Evolutionary conservation across 495 filamentous ascomycete genomes (phyloP).

Genomic region (Hypoxylon subgilvum): DNA sequence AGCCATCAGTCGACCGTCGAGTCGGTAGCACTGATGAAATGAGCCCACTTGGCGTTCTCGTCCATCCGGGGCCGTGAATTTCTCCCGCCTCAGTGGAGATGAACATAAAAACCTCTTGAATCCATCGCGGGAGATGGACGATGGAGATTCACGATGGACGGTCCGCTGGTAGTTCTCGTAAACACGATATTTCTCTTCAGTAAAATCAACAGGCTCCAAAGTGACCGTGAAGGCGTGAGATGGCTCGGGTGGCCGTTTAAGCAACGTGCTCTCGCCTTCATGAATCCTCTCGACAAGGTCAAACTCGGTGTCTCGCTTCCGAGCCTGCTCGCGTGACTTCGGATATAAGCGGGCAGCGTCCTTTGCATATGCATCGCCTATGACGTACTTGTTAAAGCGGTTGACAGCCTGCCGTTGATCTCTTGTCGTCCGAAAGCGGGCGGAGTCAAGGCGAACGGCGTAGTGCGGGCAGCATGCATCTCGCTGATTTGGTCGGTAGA

Average conservation of each 20-base stretch:
- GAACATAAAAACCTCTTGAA: slow-evolving; percentile 86
- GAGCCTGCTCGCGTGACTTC: slow-evolving; percentile 79
- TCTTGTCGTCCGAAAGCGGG: slow-evolving; percentile 70
- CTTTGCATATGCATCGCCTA: slow-evolving; percentile 78
- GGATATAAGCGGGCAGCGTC: slow-evolving; percentile 77
- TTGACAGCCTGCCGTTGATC: slow-evolving; percentile 89
- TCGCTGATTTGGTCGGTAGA: slow-evolving; percentile 87
- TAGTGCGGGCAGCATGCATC: slow-evolving; percentile 95
- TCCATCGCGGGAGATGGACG: slow-evolving; percentile 67
- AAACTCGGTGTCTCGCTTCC: slow-evolving; percentile 73
- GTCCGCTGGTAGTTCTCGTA: slow-evolving; percentile 85
- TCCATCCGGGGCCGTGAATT: slow-evolving; percentile 50
- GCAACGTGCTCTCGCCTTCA: slow-evolving; percentile 62
- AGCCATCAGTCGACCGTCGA: slow-evolving; percentile 87
- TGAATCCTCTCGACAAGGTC: slow-evolving; percentile 76
- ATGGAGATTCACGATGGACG: slow-evolving; percentile 76
- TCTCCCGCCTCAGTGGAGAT: slow-evolving; percentile 70
- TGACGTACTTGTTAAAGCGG: slow-evolving; percentile 84
- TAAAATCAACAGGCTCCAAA: slow-evolving; percentile 78
- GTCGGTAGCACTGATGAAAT: slow-evolving; percentile 93
- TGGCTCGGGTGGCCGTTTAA: slow-evolving; percentile 68
- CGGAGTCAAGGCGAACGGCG: slow-evolving; percentile 81
- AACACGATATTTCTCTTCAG: slow-evolving; percentile 83
- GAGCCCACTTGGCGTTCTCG: slow-evolving; percentile 72
- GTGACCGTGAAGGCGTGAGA: slow-evolving; percentile 80